phyloP scores from a whole-genome alignment of 2,329 filamentous ascomycete genomes.

The Pseudovirgaria hyperparasitica region DNA sequence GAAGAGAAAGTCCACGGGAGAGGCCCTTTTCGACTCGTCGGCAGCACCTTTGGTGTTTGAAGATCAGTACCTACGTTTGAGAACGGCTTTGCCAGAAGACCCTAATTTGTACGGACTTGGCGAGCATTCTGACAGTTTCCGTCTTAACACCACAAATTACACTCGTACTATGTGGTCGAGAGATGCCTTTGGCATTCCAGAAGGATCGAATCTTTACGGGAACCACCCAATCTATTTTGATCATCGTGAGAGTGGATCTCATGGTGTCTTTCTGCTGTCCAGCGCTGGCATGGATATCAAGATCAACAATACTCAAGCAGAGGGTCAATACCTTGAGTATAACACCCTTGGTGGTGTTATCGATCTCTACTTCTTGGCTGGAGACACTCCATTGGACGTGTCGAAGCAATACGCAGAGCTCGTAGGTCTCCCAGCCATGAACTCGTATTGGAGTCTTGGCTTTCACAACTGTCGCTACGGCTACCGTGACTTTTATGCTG shows the following conservation, averaged over 20 bases:
- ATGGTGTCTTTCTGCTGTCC: constrained; percentile 22
- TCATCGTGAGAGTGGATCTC: constrained; percentile 38
- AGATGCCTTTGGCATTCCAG: constrained; percentile 49
- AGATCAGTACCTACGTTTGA: constrained; percentile 59
- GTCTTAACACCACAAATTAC: constrained; percentile 55
- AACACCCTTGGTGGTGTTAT: constrained; percentile 69
- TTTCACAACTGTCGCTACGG: constrained; percentile 39
- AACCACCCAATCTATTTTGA: constrained; percentile 67
- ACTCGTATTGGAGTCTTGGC: constrained; percentile 40
- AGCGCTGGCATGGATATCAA: constrained; percentile 54
- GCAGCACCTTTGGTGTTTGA: constrained; percentile 59
- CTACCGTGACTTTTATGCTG: constrained; percentile 44
- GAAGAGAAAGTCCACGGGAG: constrained; percentile 40
- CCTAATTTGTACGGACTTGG: constrained; percentile 67
- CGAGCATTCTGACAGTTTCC: constrained; percentile 59
- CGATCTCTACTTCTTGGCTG: constrained; percentile 46
- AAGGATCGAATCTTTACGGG: constrained; percentile 56
- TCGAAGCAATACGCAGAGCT: constrained; percentile 35
- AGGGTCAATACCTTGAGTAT: constrained; percentile 62
- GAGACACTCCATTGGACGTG: constrained; percentile 33
- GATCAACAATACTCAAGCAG: constrained; percentile 47
- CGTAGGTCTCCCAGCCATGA: constrained; percentile 33
- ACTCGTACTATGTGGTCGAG: constrained; percentile 59
- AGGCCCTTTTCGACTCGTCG: constrained; percentile 57
- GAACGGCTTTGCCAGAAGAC: constrained; percentile 53